Conservation (phyloP, 176 grass and related monocot genomes). For the Elaeis guineensis region DNA sequence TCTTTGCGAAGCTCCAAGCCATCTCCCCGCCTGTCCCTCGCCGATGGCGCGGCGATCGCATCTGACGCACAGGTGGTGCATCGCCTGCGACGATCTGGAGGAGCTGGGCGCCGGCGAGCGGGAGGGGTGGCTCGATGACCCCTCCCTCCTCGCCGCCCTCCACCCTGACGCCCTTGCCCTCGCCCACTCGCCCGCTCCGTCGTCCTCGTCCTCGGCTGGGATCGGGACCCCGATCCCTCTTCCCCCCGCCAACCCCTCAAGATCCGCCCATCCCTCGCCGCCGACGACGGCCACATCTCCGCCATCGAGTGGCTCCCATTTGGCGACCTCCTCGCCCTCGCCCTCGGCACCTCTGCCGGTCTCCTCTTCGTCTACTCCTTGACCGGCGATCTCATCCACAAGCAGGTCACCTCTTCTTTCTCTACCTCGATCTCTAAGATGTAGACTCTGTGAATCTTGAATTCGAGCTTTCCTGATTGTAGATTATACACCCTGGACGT, state of each 20-base stretch:
- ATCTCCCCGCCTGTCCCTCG: too few species aligned
- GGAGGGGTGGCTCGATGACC: constrained; percentile 80
- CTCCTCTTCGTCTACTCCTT: constrained; percentile 68
- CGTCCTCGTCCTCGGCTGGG: constrained; percentile 26
- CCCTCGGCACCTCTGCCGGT: constrained; percentile 48
- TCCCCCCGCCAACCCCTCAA: constrained; percentile 13
- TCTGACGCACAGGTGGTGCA: constrained; percentile 61
- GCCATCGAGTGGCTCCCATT: constrained; percentile 69
- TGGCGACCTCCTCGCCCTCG: constrained; percentile 25
- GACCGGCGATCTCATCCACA: constrained; percentile 70
- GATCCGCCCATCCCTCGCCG: constrained; percentile 32
- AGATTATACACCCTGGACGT: constrained; percentile 68
- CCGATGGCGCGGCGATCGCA: constrained; percentile 58
- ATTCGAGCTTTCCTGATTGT: constrained; percentile 15
- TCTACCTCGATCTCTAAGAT: neutral
- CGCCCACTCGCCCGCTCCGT: constrained; percentile 19
- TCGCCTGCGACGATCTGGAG: constrained; percentile 42
- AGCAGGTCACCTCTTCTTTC: constrained; percentile 38
- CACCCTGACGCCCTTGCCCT: constrained; percentile 34
- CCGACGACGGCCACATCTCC: constrained; percentile 53
- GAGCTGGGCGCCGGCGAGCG: constrained; percentile 51
- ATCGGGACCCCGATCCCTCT: neutral
- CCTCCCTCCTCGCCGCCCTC: constrained; percentile 51
- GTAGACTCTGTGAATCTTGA: constrained; percentile 6
- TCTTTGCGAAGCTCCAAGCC: too few species aligned